These are phyloP conservation scores for Chloropicon primus DNA, from an alignment of 139 green algal species.

Conservation along the genomic window DNA sequence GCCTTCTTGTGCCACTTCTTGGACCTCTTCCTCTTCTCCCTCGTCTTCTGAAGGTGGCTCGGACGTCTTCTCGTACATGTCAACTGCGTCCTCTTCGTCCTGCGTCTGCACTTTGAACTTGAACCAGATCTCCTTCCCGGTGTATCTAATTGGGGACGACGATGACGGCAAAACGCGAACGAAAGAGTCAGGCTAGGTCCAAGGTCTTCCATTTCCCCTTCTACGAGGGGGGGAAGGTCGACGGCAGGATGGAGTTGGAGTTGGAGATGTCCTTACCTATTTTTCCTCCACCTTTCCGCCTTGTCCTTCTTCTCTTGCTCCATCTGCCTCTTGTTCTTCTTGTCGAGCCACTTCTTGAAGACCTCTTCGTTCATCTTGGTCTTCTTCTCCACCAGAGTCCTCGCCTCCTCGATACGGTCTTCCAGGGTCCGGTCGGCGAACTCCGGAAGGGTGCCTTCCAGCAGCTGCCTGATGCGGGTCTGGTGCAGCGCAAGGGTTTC, in stretches of 20 bases:
- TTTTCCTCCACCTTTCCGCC: neutral
- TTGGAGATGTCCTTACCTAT: neutral
- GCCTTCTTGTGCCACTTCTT: too few relatives aligned
- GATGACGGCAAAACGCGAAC: neutral
- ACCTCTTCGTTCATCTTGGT: neutral
- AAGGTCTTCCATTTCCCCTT: too few relatives aligned
- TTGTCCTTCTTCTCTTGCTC: neutral
- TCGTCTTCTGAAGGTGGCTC: neutral
- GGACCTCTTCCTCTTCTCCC: neutral
- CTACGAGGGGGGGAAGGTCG: too few relatives aligned
- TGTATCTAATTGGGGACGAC: neutral
- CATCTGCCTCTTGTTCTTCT: neutral
- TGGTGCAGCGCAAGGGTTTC: neutral
- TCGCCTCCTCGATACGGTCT: neutral
- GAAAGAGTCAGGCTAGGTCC: neutral
- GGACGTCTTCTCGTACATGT: neutral
- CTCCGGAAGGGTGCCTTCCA: neutral
- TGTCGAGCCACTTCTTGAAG: neutral
- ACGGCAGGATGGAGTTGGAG: neutral
- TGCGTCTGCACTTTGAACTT: neutral
- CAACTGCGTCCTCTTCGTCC: neutral
- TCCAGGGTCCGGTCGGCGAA: neutral
- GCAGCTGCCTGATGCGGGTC: neutral
- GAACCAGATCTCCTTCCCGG: neutral
- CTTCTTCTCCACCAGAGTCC: neutral